Base-by-base conservation (phyloP, 352 stramenopile species). In the Phytophthora kernoviae region DNA sequence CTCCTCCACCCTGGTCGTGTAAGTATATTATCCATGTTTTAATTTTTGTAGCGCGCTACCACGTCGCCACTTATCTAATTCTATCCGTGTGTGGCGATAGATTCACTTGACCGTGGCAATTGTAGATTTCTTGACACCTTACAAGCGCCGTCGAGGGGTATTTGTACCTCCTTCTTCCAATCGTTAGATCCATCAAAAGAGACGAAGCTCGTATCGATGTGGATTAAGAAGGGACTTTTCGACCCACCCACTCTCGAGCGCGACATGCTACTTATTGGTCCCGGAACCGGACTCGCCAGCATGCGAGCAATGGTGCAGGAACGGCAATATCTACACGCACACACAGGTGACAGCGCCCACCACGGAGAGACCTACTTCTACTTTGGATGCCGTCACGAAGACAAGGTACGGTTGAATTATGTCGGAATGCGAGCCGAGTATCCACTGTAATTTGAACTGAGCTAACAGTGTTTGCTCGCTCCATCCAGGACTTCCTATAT, bases 241-340 rank as follows among this genome's bases (percentile, higher is more conserved):
- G 61, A 80, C 12, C 77, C 77, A 1, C 76, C 81, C 0, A 57
- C 48, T 21, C 60, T 78, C 36, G 63, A 75, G 5, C 70, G 77
- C 17, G 58, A 84, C 30, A 69, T 97, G 54, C 59, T 98, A n/a
- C 77, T 98, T 15, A 90, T 97, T 21, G 94, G 92, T 0, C 93
- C 93, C 14, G 91, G 91, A 37, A 98, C 91, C 0, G 93, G 91
- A 8, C 75, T 98, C 9, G 93, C 93, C 12, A 86, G 89, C 15
- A 97, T 97, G 85, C 88, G 89, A 4, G 81, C 89, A n/a, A 84
- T 98, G 48, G 49, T 95, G 1, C 83, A 97, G 37, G 86, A 97
- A 56, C 78, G 92, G 3, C 59, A 87, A 33, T 77, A 87, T 22
- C 49, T 89, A 26, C 70, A 75, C 3, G 58, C 73, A 2, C 50